These are phyloP conservation scores for Ophiostoma sp. DNA, from an alignment of 2,329 filamentous ascomycete species.

Conservation along the genomic window DNA sequence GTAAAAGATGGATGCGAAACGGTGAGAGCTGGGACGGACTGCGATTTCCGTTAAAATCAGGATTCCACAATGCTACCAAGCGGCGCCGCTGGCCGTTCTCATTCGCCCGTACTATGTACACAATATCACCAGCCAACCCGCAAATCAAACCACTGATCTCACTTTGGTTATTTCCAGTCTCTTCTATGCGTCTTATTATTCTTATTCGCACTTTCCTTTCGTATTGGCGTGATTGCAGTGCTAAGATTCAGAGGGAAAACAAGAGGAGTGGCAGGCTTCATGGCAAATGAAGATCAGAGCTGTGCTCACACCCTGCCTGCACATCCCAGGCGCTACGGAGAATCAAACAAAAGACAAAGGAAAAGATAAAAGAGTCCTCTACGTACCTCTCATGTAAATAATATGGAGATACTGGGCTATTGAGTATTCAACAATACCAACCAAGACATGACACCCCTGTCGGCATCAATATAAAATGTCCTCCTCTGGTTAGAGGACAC, in stretches of 20 bases:
- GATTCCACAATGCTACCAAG: not conserved
- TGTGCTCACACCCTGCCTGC: slow-evolving; percentile 19
- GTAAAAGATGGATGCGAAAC: slow-evolving; percentile 6
- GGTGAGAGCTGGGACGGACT: not conserved
- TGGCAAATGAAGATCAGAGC: slow-evolving; percentile 23
- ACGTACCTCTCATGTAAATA: not conserved
- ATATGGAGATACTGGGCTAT: too few species aligned
- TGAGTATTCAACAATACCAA: not conserved
- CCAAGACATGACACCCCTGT: slow-evolving; percentile 10
- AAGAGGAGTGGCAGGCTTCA: not conserved
- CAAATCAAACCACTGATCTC: not conserved
- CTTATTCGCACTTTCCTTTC: not conserved
- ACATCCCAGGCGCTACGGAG: slow-evolving; percentile 5
- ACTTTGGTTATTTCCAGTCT: not conserved
- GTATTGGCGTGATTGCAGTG: not conserved
- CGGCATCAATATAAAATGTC: slow-evolving; percentile 14
- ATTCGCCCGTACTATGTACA: slow-evolving; percentile 10
- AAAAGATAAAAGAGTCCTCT: not conserved
- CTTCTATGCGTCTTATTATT: not conserved
- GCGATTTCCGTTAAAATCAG: not conserved
- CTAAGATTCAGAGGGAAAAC: not conserved
- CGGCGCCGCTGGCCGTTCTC: not conserved
- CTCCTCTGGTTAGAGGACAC: not conserved
- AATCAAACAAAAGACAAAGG: not conserved
- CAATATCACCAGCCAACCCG: not conserved